Conservation (phyloP, 495 filamentous ascomycete species). For the Symbiotaphrina buchneri region DNA sequence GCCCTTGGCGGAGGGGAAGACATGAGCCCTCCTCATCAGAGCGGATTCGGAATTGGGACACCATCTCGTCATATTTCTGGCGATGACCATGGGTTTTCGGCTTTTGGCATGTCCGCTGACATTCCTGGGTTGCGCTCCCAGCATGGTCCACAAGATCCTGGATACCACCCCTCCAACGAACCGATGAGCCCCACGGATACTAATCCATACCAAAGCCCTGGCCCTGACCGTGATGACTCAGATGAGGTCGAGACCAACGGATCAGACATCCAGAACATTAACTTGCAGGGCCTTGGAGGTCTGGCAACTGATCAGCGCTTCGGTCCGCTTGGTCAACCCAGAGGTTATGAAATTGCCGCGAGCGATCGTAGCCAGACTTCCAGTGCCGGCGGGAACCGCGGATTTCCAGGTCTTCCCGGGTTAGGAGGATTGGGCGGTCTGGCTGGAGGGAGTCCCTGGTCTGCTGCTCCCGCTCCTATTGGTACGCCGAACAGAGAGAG, state of each 20-base stretch:
- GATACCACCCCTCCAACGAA: conserved; percentile 35
- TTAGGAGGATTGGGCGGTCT: conserved; percentile 34
- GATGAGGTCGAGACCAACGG: conserved; percentile 41
- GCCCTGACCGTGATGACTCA: conserved; percentile 48
- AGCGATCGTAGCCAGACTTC: conserved; percentile 78
- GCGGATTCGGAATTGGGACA: conserved; percentile 23
- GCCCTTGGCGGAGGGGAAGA: conserved; percentile 60
- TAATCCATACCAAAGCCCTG: conserved; percentile 91
- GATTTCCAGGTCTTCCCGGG: conserved; percentile 42
- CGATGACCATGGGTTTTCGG: conserved; percentile 26
- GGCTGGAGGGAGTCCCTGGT: conserved; percentile 33
- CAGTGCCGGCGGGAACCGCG: conserved; percentile 49
- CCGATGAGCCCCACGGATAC: conserved; percentile 84
- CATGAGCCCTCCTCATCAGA: conserved; percentile 30
- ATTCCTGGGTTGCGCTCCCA: conserved; percentile 33
- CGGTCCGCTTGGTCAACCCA: background rate
- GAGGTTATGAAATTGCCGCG: conserved; percentile 34
- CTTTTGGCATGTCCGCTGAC: conserved; percentile 65
- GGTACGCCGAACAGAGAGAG: conserved; percentile 63
- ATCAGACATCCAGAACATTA: conserved; percentile 28
- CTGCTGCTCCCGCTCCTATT: conserved; percentile 27
- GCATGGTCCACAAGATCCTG: conserved; percentile 31
- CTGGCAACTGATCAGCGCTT: conserved; percentile 8
- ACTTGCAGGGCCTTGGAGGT: conserved; percentile 11
- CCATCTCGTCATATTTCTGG: conserved; percentile 29